Evolutionary conservation across 805 yeast genomes (phyloP).

Genomic region (Candida stauntonica): DNA sequence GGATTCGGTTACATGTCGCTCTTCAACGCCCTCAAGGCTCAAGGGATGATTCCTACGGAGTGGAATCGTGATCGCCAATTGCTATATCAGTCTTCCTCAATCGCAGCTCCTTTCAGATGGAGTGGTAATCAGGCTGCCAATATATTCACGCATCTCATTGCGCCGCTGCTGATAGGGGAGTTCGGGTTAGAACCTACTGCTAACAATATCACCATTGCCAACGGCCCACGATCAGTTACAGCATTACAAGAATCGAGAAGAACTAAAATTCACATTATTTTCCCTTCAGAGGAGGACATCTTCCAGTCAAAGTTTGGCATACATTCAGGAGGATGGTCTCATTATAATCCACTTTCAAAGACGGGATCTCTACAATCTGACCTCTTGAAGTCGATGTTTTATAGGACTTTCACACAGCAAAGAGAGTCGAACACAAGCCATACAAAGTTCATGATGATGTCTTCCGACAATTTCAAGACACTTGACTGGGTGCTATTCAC

Average conservation of each 20-base stretch:
- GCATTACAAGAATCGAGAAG: slow-evolving; percentile 27
- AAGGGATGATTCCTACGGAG: slow-evolving; percentile 10
- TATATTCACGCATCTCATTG: slow-evolving; percentile 24
- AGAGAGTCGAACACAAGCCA: slow-evolving; percentile 47
- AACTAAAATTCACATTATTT: slow-evolving; percentile 36
- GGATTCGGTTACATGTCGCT: slow-evolving; percentile 28
- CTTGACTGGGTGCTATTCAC: slow-evolving; percentile 70
- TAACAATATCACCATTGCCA: slow-evolving; percentile 7
- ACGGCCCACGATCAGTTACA: slow-evolving; percentile 14
- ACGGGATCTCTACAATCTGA: slow-evolving; percentile 34
- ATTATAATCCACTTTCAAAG: slow-evolving; percentile 33
- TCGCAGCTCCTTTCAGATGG: slow-evolving; percentile 19
- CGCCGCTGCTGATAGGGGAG: slow-evolving; percentile 18
- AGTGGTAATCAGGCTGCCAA: slow-evolving; percentile 11
- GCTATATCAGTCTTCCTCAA: slow-evolving; percentile 33
- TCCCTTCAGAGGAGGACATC: slow-evolving; percentile 41
- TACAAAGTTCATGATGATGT: slow-evolving; percentile 60
- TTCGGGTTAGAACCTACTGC: slow-evolving; percentile 6
- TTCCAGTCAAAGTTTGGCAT: slow-evolving; percentile 40
- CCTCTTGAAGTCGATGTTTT: slow-evolving; percentile 36
- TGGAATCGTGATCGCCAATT: slow-evolving; percentile 19
- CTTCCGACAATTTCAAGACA: slow-evolving; percentile 44
- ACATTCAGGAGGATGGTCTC: slow-evolving; percentile 46
- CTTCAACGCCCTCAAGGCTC: slow-evolving; percentile 19
- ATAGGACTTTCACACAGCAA: slow-evolving; percentile 28